phyloP scores from a whole-genome alignment of 148 eudicot genomes.

The Rheum nobile region DNA sequence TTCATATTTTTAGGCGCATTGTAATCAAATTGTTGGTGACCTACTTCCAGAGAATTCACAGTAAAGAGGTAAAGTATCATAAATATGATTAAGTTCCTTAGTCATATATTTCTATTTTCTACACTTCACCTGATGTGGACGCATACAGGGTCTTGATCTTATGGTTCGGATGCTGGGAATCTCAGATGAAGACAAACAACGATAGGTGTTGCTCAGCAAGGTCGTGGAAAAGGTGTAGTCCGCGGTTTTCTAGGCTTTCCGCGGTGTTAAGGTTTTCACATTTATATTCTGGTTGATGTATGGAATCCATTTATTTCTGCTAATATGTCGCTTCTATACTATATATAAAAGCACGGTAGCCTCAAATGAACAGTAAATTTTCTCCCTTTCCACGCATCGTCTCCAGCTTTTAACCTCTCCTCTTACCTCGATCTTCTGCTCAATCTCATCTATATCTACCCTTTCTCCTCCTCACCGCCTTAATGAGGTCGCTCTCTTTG shows the following conservation, averaged over 20 bases:
- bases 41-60: conserved; percentile 94
- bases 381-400: too few relatives aligned
- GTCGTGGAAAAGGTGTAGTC: too few relatives aligned
- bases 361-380: too few relatives aligned
- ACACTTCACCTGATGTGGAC: conserved; percentile 6
- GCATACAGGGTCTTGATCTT: conserved; percentile 80
- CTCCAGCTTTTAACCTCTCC: too few relatives aligned
- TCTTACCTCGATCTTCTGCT: too few relatives aligned
- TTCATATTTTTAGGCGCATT: conserved; percentile 64
- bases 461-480: too few relatives aligned
- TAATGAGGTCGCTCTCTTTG: too few relatives aligned
- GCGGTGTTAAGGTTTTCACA: neutral
- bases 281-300: neutral
- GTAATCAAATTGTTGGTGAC: conserved; percentile 96
- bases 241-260: too few relatives aligned
- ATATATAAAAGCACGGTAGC: too few relatives aligned
- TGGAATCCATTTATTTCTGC: neutral
- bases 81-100: neutral
- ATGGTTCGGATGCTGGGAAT: conserved; percentile 98
- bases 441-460: too few relatives aligned
- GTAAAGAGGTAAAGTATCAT: conserved; percentile 60
- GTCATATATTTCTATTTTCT: neutral
- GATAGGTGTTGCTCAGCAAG: too few relatives aligned
- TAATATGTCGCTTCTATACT: neutral
- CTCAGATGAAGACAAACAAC: conserved; percentile 91